Evolutionary conservation across 2,329 filamentous ascomycete species (phyloP), one percentile per base, ranked within the genome.

Genomic region (Plenodomus lindquistii): DNA sequence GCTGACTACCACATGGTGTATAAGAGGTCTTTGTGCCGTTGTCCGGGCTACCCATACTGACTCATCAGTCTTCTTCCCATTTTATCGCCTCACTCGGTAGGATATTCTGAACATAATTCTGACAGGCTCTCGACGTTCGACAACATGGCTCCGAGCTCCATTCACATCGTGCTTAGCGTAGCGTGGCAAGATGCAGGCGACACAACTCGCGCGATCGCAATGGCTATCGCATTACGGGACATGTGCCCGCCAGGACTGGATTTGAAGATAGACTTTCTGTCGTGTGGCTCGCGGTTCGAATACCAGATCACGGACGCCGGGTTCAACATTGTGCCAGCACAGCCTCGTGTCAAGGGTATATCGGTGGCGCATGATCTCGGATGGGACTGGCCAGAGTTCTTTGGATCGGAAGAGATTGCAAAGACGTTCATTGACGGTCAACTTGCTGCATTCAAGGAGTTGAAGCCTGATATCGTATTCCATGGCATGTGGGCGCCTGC

Each of bases 401-500:
- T 69, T 39, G 66, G 66, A 22, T 67, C 65, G 6, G 55, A 60
- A 46, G 62, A 67, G 20, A 66, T 69, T 29, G 66, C 65, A 5
- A 61, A 57, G 41, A 58, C 52, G 3, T 69, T 69, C 49, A 69
- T 69, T 31, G 62, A 67, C 2, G 66, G 66, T 0, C 66, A 69
- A 29, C 54, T 69, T 2, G 63, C 58, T 2, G 66, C 66, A 2
- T 65, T 69, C 44, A 51, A 42, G 10, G 52, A 63, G 11, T 34
- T 69, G 37, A 59, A 66, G 48, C 66, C 66, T 2, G 66, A 69
- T n/a, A 57, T 67, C 27, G 66, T 69, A 15, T 67, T 69, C 48
- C 66, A 69, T 41, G 66, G 66, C 19, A 69, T 69, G 66, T 69
- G 65, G 65, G 65, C 66, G 16, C 65, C 66, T 17, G 65, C 65